Evolutionary conservation across 805 yeast species (phyloP), one percentile per base, ranked within the genome.

Genomic region (Teunomyces gatunensis): DNA sequence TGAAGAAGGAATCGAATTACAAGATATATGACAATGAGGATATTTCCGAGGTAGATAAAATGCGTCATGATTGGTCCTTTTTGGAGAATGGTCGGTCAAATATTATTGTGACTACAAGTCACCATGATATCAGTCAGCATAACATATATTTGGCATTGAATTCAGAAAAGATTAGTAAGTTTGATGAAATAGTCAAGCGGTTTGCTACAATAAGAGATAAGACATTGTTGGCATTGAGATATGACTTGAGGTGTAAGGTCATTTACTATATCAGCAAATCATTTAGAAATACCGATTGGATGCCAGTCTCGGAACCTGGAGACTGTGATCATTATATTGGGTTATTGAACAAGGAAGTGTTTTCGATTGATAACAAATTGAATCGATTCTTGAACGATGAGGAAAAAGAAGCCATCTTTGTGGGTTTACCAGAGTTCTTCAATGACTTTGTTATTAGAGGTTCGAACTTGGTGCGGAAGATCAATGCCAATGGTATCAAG

Each of bases 401-500:
- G 2, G 74, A 68, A 44, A 54, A 59, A 4, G 68, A 64, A 15
- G 54, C 60, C 18, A 60, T 73, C 1, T 66, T 70, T 46, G 48
- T 56, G 32, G 89, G 87, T 0, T 63, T 84, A 33, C 71, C 85
- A 0, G 58, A 63, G 39, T 69, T 80, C 56, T 66, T 84, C 49
- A 82, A 82, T 57, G 65, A 68, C 47, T 60, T 81, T 25, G 64
- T 83, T 41, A 76, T 86, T 4, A 63, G 62, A 28, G 85, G 82
- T 17, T 77, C 87, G 4, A 68, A 68, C 21, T 64, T 76, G 45
- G 69, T 87, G 6, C 62, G 63, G 17, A 73, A 70, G 42, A 68
- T 84, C 55, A 84, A 83, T 60, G 65, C 67, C 15, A 74, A 77
- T 50, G 91, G 92, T 29, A 71, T 84, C 47, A 76, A 78, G 54